phyloP scores from a whole-genome alignment of 495 filamentous ascomycete species.

The Talaromyces stipitatus region DNA sequence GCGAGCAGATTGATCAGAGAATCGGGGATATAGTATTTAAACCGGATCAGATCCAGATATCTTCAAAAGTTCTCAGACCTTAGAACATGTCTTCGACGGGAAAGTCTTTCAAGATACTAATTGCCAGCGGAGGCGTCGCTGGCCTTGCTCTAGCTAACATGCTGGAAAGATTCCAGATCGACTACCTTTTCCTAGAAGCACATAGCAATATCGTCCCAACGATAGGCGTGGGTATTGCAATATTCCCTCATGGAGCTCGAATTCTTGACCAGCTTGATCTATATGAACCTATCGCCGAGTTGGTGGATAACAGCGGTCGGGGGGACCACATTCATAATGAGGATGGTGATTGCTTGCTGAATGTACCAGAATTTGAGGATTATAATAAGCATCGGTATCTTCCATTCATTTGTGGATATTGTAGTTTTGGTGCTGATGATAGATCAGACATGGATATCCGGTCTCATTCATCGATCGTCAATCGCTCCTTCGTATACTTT shows the following conservation, averaged over 20 bases:
- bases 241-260: not conserved
- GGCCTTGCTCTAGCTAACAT: conserved; percentile 20
- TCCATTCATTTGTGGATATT: not conserved
- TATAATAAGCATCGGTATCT: not conserved
- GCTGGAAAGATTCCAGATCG: conserved; percentile 14
- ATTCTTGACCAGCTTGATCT: not conserved
- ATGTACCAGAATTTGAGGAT: not conserved
- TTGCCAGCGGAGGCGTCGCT: conserved; percentile 22
- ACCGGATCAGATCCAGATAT: no score
- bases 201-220: conserved; percentile 3
- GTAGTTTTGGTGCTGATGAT: not conserved
- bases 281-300: not conserved
- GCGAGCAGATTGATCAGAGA: no score
- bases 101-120: not conserved
- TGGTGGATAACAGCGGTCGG: not conserved
- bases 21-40: no score
- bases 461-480: not conserved
- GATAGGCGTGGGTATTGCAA: not conserved
- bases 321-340: not conserved
- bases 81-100: not conserved
- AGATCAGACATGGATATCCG: not conserved
- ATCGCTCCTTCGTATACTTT: not conserved
- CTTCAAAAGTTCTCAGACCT: not conserved
- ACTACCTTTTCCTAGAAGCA: conserved; percentile 16
- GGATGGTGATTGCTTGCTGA: not conserved